Conservation (phyloP, 768 basidiomycete species). For the Amanita thiersii region DNA sequence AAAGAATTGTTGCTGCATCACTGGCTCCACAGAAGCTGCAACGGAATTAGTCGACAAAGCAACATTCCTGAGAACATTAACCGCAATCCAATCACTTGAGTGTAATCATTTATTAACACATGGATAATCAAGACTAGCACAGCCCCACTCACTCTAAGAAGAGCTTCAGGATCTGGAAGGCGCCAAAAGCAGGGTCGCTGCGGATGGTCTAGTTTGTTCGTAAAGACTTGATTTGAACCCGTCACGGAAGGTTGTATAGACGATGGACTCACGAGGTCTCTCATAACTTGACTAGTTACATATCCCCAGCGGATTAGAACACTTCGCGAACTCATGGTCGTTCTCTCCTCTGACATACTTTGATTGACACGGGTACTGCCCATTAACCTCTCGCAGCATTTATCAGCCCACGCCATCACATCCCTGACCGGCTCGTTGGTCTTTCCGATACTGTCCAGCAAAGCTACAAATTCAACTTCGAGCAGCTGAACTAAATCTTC, state of each 20-base stretch:
- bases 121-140: slow-evolving; percentile 6
- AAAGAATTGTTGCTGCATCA: slow-evolving; percentile 87
- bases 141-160: slow-evolving; percentile 70
- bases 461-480: slow-evolving; percentile 75
- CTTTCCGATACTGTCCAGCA: slow-evolving; percentile 66
- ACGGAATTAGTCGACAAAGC: slow-evolving; percentile 88
- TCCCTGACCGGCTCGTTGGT: slow-evolving; percentile 76
- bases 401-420: slow-evolving; percentile 88
- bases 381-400: slow-evolving; percentile 81
- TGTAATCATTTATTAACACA: slow-evolving; percentile 13
- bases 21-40: slow-evolving; percentile 84
- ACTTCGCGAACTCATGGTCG: slow-evolving; percentile 80
- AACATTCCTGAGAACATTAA: slow-evolving; percentile 80
- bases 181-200: slow-evolving; percentile 87
- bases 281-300: slow-evolving; percentile 89
- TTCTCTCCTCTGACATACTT: slow-evolving; percentile 57
- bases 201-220: slow-evolving; percentile 79
- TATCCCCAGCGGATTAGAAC: slow-evolving; percentile 89
- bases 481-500: slow-evolving; percentile 81
- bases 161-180: slow-evolving; percentile 86
- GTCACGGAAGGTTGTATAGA: slow-evolving; percentile 7
- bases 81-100: slow-evolving; percentile 71
- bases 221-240: slow-evolving; percentile 1
- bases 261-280: slow-evolving; percentile 61
- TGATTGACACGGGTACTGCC: slow-evolving; percentile 50